phyloP scores from a whole-genome alignment of 352 stramenopile species.

The Pythium monospermum region DNA sequence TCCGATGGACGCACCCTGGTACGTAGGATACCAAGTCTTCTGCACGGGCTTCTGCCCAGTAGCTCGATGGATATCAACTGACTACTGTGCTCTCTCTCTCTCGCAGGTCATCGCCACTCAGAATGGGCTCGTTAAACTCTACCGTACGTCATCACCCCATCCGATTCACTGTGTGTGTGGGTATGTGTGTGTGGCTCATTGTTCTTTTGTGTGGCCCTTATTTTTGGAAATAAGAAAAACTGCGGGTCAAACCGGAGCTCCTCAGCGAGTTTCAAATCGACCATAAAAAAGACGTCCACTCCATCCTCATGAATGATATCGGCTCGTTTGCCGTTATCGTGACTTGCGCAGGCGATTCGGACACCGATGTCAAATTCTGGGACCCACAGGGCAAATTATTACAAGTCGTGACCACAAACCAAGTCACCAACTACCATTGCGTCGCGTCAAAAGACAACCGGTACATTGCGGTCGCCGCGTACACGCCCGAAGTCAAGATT shows the following conservation, averaged over 20 bases:
- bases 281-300: conserved; percentile 77
- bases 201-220: background rate
- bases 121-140: conserved; percentile 65
- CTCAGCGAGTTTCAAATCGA: conserved; percentile 49
- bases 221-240: conserved; percentile 46
- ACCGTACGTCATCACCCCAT: conserved; percentile 33
- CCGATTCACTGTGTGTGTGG: too few species aligned
- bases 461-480: conserved; percentile 72
- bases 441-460: conserved; percentile 78
- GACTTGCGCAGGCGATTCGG: conserved; percentile 55
- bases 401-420: conserved; percentile 75
- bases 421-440: conserved; percentile 78
- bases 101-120: conserved; percentile 51
- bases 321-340: conserved; percentile 76
- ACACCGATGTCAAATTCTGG: conserved; percentile 86
- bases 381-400: conserved; percentile 55
- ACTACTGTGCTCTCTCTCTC: background rate
- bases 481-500: conserved; percentile 82
- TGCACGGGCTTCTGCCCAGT: background rate
- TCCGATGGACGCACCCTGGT: conserved; percentile 67
- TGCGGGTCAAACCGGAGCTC: conserved; percentile 67
- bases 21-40: background rate
- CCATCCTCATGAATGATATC: conserved; percentile 80
- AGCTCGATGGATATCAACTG: background rate
- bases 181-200: too few species aligned